Conservation (phyloP, 148 eudicot species). For the Nepenthes mirabilis region DNA sequence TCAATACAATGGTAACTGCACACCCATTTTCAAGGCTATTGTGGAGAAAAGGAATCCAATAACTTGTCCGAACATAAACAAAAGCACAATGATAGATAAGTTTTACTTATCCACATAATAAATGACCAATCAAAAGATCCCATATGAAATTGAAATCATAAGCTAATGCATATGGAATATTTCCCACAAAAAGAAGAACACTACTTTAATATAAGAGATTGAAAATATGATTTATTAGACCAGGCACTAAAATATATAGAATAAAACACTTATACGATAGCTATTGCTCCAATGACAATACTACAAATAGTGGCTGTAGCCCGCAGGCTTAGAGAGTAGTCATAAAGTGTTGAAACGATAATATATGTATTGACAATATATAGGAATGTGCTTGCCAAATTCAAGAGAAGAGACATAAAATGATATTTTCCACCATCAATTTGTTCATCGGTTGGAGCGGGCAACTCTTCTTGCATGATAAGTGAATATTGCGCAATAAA, state of each 20-base stretch:
- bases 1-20: neutral
- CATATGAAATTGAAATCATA: conserved; percentile 57
- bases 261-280: conserved; percentile 67
- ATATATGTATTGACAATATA: conserved; percentile 25
- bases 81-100: neutral
- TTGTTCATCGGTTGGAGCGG: conserved; percentile 19
- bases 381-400: conserved; percentile 32
- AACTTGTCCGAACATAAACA: neutral
- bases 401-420: conserved; percentile 32
- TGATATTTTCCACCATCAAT: conserved; percentile 24
- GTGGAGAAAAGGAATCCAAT: neutral
- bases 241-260: conserved; percentile 75
- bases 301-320: conserved; percentile 50
- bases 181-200: conserved; percentile 51
- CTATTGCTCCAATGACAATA: conserved; percentile 63
- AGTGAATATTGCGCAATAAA: conserved; percentile 19
- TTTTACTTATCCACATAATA: conserved; percentile 52
- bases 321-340: too few relatives aligned
- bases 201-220: conserved; percentile 61
- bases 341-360: too few relatives aligned
- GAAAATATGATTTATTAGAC: conserved; percentile 63
- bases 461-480: conserved; percentile 28
- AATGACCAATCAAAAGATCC: conserved; percentile 54
- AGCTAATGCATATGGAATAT: conserved; percentile 54
- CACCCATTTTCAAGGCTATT: neutral